Conservation (phyloP, 2,329 filamentous ascomycete genomes). For the Calonectria pteridis region DNA sequence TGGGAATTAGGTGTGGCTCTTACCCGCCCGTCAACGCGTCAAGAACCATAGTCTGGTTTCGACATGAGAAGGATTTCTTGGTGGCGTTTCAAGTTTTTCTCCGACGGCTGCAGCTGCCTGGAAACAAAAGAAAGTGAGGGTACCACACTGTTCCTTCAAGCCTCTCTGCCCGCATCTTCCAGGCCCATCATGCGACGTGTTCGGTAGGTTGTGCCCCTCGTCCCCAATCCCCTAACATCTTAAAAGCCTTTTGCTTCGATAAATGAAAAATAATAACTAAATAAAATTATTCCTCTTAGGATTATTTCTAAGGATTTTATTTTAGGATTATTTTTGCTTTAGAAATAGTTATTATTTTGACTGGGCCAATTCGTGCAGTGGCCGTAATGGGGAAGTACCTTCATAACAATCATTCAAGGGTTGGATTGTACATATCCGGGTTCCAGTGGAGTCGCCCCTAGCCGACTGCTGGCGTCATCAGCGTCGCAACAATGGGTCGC, state of each 20-base stretch:
- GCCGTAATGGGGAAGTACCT: no score
- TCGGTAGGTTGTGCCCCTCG: not conserved
- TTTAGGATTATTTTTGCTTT: no score
- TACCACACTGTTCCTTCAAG: not conserved
- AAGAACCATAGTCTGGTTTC: not conserved
- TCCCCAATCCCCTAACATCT: not conserved
- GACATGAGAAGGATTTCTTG: not conserved
- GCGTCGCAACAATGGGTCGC: conserved; percentile 20
- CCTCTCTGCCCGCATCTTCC: not conserved
- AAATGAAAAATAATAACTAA: no score
- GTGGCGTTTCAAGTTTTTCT: not conserved
- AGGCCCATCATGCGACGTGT: conserved; percentile 10
- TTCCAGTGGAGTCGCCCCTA: conserved; percentile 3
- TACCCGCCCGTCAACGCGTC: not conserved
- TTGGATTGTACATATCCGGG: not conserved
- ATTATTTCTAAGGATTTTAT: no score
- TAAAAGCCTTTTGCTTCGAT: no score
- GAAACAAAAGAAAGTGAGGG: not conserved
- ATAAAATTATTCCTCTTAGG: no score
- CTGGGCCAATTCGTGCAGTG: no score
- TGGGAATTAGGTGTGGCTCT: not conserved
- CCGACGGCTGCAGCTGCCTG: not conserved
- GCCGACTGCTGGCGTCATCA: conserved; percentile 24
- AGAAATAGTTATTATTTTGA: no score
- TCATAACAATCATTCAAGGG: no score